phyloP scores from a whole-genome alignment of 2,329 filamentous ascomycete genomes.

The Pseudomassariella vexata region DNA sequence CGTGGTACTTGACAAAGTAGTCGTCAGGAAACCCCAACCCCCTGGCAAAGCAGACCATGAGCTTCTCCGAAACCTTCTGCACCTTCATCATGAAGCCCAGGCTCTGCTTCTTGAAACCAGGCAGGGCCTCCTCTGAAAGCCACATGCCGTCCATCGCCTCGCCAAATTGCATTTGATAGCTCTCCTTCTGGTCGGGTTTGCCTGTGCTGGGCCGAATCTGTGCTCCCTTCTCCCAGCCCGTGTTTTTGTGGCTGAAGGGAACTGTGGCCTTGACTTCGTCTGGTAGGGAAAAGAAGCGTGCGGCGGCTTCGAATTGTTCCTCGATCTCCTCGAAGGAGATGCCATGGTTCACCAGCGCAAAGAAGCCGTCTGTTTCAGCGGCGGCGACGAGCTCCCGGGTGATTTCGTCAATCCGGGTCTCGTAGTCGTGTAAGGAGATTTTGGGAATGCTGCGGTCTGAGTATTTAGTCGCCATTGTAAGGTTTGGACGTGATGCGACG shows the following conservation, averaged over 20 bases:
- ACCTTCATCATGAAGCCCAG: constrained; percentile 48
- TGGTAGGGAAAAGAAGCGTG: constrained; percentile 47
- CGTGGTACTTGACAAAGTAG: constrained; percentile 50
- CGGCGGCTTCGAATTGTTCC: constrained; percentile 42
- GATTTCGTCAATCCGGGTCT: constrained; percentile 45
- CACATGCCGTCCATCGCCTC: constrained; percentile 45
- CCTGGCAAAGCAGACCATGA: constrained; percentile 54
- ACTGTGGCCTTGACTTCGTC: constrained; percentile 46
- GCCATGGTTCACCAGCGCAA: constrained; percentile 50
- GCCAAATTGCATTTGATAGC: constrained; percentile 59
- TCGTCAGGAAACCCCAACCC: constrained; percentile 50
- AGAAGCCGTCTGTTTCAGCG: constrained; percentile 56
- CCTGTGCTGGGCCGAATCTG: constrained; percentile 57
- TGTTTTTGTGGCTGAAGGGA: constrained; percentile 49
- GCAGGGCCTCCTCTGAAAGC: constrained; percentile 40
- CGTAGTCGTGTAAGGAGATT: constrained; percentile 50
- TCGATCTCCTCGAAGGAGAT: constrained; percentile 43
- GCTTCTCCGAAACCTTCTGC: constrained; percentile 46
- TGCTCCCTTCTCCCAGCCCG: constrained; percentile 55
- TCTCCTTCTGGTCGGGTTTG: constrained; percentile 53
- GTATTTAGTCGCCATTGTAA: constrained; percentile 31
- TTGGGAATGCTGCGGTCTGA: constrained; percentile 36
- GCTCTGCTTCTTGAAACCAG: constrained; percentile 39
- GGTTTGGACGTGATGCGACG: too few species aligned
- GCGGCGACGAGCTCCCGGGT: constrained; percentile 44